Conservation (phyloP, 2,329 filamentous ascomycete genomes). For the Graphium sp. region DNA sequence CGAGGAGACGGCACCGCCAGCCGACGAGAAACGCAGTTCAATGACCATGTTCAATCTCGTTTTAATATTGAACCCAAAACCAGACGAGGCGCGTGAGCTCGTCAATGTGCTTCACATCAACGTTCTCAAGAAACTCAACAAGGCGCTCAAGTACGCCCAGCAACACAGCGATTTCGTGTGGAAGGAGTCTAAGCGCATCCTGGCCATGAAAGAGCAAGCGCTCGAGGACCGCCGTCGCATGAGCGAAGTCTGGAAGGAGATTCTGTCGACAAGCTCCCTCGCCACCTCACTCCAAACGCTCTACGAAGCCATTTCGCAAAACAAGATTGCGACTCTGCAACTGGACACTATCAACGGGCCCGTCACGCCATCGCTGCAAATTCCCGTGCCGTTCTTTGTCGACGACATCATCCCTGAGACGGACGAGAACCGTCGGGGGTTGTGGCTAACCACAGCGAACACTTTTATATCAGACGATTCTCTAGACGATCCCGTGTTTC, state of each 20-base stretch:
- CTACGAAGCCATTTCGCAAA: conserved; percentile 65
- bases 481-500: conserved; percentile 44
- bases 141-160: conserved; percentile 84
- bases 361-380: conserved; percentile 46
- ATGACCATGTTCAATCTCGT: conserved; percentile 99
- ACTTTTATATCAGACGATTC: conserved; percentile 54
- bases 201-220: conserved; percentile 66
- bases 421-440: conserved; percentile 52
- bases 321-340: conserved; percentile 72
- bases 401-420: conserved; percentile 54
- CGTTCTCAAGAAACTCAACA: conserved; percentile 82
- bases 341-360: conserved; percentile 46
- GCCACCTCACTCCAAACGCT: conserved; percentile 71
- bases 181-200: conserved; percentile 73
- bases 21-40: conserved; percentile 43
- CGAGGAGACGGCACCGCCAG: conserved; percentile 14
- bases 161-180: conserved; percentile 80
- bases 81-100: conserved; percentile 58
- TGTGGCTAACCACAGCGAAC: conserved; percentile 81
- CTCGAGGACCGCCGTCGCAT: conserved; percentile 43
- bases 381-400: conserved; percentile 51
- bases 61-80: conserved; percentile 71
- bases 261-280: conserved; percentile 56
- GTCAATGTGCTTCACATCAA: conserved; percentile 69
- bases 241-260: conserved; percentile 45